Base-by-base conservation (phyloP, 2,329 filamentous ascomycete species). In the Penicillium sp. region DNA sequence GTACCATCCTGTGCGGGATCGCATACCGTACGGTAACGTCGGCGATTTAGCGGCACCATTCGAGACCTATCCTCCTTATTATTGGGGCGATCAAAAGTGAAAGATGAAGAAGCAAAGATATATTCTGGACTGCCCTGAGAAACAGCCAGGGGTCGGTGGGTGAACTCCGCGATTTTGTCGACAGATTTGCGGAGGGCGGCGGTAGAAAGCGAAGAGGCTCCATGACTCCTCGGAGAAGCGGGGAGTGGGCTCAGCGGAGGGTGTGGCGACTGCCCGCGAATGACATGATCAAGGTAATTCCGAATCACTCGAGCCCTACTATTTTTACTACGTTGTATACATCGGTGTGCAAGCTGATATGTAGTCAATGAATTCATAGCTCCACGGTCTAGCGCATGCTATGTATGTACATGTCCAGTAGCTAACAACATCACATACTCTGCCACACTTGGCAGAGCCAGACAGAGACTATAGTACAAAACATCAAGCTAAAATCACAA, bases 1-100 rank as follows among this genome's bases (percentile, higher is more conserved):
- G 63, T 67, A 79, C 77, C 77, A 79, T 68, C 77, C 77, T 69
- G 77, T 79, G 70, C 77, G 70, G 66, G 77, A 79, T 73, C 77
- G 76, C 77, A 79, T 79, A 68, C 72, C 74, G 72, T 67, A 64
- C 63, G 63, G 68, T 64, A 68, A 64, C 63, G 64, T 64, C 41
- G 65, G 56, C 65, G 63, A 63, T 64, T 64, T 62, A 71, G 65
- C 65, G 67, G 64, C 66, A 67, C 69, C 72, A 74, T 73, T 44
- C 64, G 66, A 70, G 50, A 53, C 47, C 31, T 48, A n/a, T 35
- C 19, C 13, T 47, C 26, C 11, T 15, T 50, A 46, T 50, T 46
- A 41, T n/a, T 23, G 15, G 49, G 56, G 46, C 59, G 58, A 38
- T 50, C 56, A 58, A 56, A 50, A 47, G 38, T 15, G 48, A 49